These are phyloP conservation scores for Clitocybe nebularis DNA, from an alignment of 1,284 basidiomycete species.

Conservation along the genomic window DNA sequence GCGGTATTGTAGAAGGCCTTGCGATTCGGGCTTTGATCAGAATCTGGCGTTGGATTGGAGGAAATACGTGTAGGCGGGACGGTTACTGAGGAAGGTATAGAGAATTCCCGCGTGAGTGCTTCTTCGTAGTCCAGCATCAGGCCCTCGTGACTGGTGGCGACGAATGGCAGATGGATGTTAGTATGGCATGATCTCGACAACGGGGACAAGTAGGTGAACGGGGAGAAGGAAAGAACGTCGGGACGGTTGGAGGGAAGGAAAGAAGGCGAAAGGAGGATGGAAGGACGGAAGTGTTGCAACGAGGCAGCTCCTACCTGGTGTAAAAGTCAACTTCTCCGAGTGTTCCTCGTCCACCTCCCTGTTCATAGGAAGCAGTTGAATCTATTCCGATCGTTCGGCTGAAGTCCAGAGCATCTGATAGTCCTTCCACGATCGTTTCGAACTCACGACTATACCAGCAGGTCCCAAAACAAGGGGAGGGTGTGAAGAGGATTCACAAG, in stretches of 20 bases:
- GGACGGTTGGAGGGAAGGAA: constrained; percentile 1
- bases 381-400: constrained; percentile 82
- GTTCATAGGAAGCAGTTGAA: constrained; percentile 54
- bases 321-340: constrained; percentile 93
- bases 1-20: constrained; percentile 79
- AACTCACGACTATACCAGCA: constrained; percentile 63
- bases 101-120: constrained; percentile 76
- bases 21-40: constrained; percentile 12
- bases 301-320: constrained; percentile 58
- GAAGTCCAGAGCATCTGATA: constrained; percentile 93
- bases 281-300: constrained; percentile 14
- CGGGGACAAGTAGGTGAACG: constrained; percentile 4
- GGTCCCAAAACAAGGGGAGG: not conserved
- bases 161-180: not conserved
- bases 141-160: constrained; percentile 90
- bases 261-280: constrained; percentile 2
- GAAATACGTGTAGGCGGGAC: constrained; percentile 3
- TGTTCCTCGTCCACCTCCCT: constrained; percentile 66
- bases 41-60: constrained; percentile 13
- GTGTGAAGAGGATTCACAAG: not conserved
- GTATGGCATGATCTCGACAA: too few species aligned
- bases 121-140: constrained; percentile 93
- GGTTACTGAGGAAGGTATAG: constrained; percentile 24
- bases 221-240: constrained; percentile 2
- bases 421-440: constrained; percentile 76